Evolutionary conservation across 2,329 filamentous ascomycete species (phyloP).

Genomic region (Diaporthe sp.): DNA sequence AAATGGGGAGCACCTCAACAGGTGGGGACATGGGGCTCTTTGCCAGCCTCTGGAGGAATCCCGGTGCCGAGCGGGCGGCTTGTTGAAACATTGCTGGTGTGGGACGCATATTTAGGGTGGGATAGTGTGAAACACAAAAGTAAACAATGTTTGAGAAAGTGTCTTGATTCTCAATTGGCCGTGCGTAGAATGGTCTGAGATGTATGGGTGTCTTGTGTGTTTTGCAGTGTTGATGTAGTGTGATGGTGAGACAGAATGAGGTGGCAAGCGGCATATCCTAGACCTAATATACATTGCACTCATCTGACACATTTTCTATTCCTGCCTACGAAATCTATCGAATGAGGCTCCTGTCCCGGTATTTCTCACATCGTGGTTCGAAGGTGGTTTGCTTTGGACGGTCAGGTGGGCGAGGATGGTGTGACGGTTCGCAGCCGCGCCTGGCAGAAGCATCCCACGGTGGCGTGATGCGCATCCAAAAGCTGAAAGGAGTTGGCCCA

Average conservation of each 20-base stretch:
- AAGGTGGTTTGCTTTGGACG: constrained; percentile 32
- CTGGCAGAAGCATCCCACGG: constrained; percentile 37
- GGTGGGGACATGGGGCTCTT: constrained; percentile 39
- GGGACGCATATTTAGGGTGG: constrained; percentile 33
- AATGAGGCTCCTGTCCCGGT: neutral
- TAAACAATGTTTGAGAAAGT: neutral
- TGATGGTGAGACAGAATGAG: constrained; percentile 30
- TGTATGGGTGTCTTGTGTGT: constrained; percentile 8
- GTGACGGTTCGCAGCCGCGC: constrained; percentile 26
- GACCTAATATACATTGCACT: constrained; percentile 32
- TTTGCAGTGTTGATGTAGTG: constrained; percentile 21
- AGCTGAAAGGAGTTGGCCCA: neutral
- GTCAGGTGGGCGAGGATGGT: constrained; percentile 27
- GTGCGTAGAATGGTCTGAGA: constrained; percentile 3
- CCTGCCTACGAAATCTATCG: neutral
- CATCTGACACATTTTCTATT: neutral
- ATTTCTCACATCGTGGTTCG: constrained; percentile 28
- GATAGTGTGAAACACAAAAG: neutral
- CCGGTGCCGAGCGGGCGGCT: constrained; percentile 27
- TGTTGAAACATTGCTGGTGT: constrained; percentile 39
- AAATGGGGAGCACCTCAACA: constrained; percentile 37
- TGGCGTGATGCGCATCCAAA: constrained; percentile 35
- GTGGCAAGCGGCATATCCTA: constrained; percentile 18
- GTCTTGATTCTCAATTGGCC: neutral
- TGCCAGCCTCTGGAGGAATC: constrained; percentile 34